Conservation (phyloP, 2,329 filamentous ascomycete genomes). For the Sporothrix mexicana region DNA sequence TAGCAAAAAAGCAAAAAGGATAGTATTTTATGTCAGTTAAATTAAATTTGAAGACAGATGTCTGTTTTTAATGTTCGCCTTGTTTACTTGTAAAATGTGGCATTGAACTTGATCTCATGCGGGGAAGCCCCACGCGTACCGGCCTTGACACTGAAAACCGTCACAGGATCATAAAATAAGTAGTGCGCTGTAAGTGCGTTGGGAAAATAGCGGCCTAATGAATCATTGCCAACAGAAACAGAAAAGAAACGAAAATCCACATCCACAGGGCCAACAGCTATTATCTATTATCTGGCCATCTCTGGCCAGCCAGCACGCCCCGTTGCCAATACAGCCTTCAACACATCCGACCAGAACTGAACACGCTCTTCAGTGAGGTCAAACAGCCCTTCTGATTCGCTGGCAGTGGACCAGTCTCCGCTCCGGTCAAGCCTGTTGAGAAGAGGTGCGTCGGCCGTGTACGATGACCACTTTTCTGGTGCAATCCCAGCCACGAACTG, state of each 20-base stretch:
- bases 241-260: neutral
- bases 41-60: too few species aligned
- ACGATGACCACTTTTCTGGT: neutral
- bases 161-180: neutral
- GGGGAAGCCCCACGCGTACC: neutral
- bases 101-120: neutral
- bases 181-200: neutral
- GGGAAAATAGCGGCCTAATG: neutral
- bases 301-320: conserved; percentile 10
- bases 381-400: neutral
- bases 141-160: neutral
- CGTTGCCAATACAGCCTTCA: conserved; percentile 20
- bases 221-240: neutral
- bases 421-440: neutral
- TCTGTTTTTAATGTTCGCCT: neutral
- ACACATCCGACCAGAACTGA: conserved; percentile 26
- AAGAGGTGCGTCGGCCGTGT: neutral
- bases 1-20: too few species aligned
- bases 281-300: conserved; percentile 13
- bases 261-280: neutral
- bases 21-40: neutral
- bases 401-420: neutral
- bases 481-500: neutral
- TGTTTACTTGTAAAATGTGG: neutral
- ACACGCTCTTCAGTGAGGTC: neutral